Evolutionary conservation across 352 stramenopile genomes (phyloP), one percentile per base, ranked within the genome.

Genomic region (Globisporangium barbulae): DNA sequence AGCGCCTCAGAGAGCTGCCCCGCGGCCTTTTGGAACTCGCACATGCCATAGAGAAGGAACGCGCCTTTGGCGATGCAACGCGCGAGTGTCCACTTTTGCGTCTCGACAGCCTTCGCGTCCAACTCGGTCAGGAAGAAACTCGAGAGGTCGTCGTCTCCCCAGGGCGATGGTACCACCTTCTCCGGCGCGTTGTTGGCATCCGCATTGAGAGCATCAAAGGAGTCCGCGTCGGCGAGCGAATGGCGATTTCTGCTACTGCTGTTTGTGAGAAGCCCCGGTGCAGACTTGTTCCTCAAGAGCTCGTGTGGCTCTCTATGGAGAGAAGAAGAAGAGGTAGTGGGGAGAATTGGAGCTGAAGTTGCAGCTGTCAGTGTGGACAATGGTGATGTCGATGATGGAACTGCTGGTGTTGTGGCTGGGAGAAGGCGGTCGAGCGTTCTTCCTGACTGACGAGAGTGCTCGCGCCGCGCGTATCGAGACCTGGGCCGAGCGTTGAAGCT

Each of bases 111-210:
- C 35, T 75, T 76, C 25, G 75, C 79, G 42, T 90, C 81, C 25
- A 92, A 57, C 45, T 91, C 85, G 2, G 85, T 94, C 48, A 94
- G 70, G 65, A 94, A 94, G 58, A 88, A 89, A 56, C 75, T 87
- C 15, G 76, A 70, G 19, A 78, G 56, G 7, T 86, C 76, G 30
- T 81, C 60, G 6, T 86, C 74, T 12, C 66, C 74, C 59, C 66
- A 73, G 7, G 39, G 22, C 25, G 55, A 41, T 3, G 49, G 31
- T 2, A 12, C 25, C 3, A 67, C 58, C 10, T 65, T 64, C 12
- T 45, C 30, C 53, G 39, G 25, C 21, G 57, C 5, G 9, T 5
- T 28, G 9, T 7, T 1, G 58, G 8, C 50, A 19, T 25, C 21
- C 19, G 1, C 10, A 22, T n/a, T n/a, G n/a, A 17, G 31, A 28